Conservation (phyloP, 1,284 basidiomycete genomes). For the Lignosus rhinocerotis region DNA sequence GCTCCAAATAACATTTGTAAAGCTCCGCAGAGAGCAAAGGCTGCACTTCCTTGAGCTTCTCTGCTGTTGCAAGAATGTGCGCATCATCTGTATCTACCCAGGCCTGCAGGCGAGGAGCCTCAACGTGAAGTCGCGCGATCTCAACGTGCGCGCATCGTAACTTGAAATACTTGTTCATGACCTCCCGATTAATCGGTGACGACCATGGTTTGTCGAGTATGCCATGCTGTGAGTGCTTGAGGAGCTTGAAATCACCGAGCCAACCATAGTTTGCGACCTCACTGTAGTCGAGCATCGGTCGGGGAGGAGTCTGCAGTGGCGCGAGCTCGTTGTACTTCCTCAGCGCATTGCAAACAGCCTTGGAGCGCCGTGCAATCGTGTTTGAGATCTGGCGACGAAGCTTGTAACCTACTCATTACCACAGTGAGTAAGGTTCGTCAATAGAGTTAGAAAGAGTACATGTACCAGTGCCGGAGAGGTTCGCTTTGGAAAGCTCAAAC, state of each 20-base stretch:
- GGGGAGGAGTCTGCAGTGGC: neutral
- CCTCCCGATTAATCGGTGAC: neutral
- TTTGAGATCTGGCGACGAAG: slow-evolving; percentile 13
- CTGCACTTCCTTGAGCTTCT: neutral
- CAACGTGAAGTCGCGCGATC: slow-evolving; percentile 12
- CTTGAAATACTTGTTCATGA: slow-evolving; percentile 13
- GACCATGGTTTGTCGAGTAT: slow-evolving; percentile 10
- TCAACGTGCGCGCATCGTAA: slow-evolving; percentile 10
- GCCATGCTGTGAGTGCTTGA: slow-evolving; percentile 5
- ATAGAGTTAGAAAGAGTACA: neutral
- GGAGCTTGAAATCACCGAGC: slow-evolving; percentile 13
- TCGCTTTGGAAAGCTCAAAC: slow-evolving; percentile 7
- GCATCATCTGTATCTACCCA: slow-evolving; percentile 6
- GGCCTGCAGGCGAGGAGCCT: slow-evolving; percentile 2
- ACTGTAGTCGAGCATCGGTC: neutral
- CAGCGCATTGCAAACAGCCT: slow-evolving; percentile 8
- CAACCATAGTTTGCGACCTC: slow-evolving; percentile 9
- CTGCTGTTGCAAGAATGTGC: neutral
- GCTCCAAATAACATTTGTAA: neutral
- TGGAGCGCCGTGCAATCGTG: slow-evolving; percentile 5
- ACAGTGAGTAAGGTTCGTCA: neutral
- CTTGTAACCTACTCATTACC: slow-evolving; percentile 8
- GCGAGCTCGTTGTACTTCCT: slow-evolving; percentile 7
- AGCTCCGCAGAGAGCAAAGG: neutral
- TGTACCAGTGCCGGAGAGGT: slow-evolving; percentile 1